Evolutionary conservation across 176 grass and related monocot species (phyloP).

Genomic region (Cenchrus americanus): DNA sequence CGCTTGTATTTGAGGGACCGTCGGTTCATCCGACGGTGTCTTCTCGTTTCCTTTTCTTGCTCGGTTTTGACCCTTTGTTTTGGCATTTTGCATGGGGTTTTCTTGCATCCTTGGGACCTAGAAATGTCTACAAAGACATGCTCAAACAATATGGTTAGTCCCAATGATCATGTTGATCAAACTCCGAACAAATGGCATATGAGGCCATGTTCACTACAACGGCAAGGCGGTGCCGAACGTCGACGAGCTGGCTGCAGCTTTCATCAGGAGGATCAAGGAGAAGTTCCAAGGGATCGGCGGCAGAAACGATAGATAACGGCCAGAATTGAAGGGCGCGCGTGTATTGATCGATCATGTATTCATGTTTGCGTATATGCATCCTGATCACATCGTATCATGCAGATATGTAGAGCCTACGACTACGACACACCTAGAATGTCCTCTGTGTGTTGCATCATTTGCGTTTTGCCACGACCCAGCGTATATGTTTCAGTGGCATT

Average conservation of each 20-base stretch:
- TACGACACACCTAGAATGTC: background rate
- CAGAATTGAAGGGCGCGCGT: background rate
- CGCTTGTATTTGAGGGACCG: too few relatives aligned
- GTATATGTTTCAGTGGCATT: background rate
- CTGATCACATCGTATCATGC: background rate
- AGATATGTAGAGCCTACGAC: background rate
- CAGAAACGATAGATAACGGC: background rate
- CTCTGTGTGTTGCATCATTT: background rate
- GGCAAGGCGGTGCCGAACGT: background rate
- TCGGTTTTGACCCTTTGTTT: too few relatives aligned
- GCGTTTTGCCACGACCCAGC: background rate
- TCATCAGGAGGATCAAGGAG: background rate
- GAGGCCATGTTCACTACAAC: too few relatives aligned
- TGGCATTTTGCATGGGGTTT: too few relatives aligned
- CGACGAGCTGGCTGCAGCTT: background rate
- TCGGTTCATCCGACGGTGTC: too few relatives aligned
- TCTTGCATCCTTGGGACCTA: too few relatives aligned
- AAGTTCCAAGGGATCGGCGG: background rate
- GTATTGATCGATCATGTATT: background rate
- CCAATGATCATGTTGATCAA: too few relatives aligned
- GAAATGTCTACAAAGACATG: too few relatives aligned
- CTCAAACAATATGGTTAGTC: too few relatives aligned
- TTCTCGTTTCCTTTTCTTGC: too few relatives aligned
- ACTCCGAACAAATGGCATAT: too few relatives aligned
- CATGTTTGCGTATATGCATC: background rate